A percentile compares a stretch with the other conserved stretches of the same genome.
These are phyloP conservation scores for Stephanodiscus triporus DNA, from an alignment of 108 stramenopile genomes.

Conservation along the genomic window DNA sequence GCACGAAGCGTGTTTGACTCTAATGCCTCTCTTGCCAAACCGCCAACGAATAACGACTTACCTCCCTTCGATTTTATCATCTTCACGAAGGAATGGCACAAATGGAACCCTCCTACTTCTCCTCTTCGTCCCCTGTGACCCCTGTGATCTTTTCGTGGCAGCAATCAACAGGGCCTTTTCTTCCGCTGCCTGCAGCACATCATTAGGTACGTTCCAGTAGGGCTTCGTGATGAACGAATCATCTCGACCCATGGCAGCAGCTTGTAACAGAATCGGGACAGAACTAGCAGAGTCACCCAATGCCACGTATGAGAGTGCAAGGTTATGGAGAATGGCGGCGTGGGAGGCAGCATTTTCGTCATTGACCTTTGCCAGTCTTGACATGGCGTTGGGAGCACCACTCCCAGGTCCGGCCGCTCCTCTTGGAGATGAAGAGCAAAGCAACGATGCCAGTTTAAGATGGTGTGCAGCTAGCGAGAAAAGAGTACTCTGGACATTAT, in stretches of 20 bases:
- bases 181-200: slow-evolving; percentile 32
- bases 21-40: no score
- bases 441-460: slow-evolving; percentile 35
- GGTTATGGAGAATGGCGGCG: slow-evolving; percentile 42
- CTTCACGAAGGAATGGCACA: neutral
- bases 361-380: slow-evolving; percentile 5
- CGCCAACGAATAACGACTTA: neutral
- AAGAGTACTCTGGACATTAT: slow-evolving; percentile 19
- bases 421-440: slow-evolving; percentile 9
- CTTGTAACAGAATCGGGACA: slow-evolving; percentile 22
- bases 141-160: slow-evolving; percentile 3
- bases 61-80: no score
- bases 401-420: neutral
- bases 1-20: no score
- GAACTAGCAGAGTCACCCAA: slow-evolving; percentile 34
- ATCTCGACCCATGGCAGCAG: slow-evolving; percentile 31
- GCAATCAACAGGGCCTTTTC: slow-evolving; percentile 30
- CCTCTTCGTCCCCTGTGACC: slow-evolving; percentile 15
- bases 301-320: slow-evolving; percentile 32
- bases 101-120: slow-evolving; percentile 12
- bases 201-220: slow-evolving; percentile 33
- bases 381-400: neutral
- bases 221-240: neutral
- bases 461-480: slow-evolving; percentile 40
- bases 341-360: slow-evolving; percentile 14